These are phyloP conservation scores for Coleophoma eucalyptorum DNA, from an alignment of 2,329 filamentous ascomycete genomes.

Conservation along the genomic window DNA sequence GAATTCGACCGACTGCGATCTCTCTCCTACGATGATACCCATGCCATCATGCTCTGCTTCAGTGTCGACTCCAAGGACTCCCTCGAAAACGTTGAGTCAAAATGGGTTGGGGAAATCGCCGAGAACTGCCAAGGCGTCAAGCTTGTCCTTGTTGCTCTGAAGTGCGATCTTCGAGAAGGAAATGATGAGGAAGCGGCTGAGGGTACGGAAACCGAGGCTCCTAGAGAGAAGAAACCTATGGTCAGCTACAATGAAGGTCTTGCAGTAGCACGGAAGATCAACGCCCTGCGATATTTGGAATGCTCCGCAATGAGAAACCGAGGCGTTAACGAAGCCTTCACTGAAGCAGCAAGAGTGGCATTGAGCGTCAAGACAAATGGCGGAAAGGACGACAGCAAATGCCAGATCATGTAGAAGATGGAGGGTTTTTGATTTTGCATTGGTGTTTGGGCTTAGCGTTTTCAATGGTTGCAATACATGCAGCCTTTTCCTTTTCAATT, in stretches of 20 bases:
- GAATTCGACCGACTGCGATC: conserved; percentile 97
- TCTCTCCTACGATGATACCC: conserved; percentile 94
- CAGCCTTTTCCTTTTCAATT: too few relatives aligned
- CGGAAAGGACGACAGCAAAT: conserved; percentile 52
- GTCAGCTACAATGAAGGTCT: conserved; percentile 91
- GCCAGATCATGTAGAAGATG: conserved; percentile 50
- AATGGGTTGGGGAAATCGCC: conserved; percentile 97
- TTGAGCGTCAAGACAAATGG: conserved; percentile 67
- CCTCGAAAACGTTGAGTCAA: conserved; percentile 96
- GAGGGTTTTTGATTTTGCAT: conserved; percentile 8
- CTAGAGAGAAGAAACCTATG: conserved; percentile 61
- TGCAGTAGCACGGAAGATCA: conserved; percentile 86
- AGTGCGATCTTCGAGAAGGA: conserved; percentile 88
- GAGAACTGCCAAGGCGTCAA: conserved; percentile 97
- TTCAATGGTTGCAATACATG: too few relatives aligned
- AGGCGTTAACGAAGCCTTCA: conserved; percentile 97
- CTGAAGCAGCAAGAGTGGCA: conserved; percentile 92
- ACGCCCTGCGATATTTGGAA: conserved; percentile 91
- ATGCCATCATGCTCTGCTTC: conserved; percentile 98
- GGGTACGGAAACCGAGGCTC: conserved; percentile 34
- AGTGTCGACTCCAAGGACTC: conserved; percentile 95
- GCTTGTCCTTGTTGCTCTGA: conserved; percentile 90
- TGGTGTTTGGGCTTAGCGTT: conserved; percentile 1
- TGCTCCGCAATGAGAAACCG: conserved; percentile 98
- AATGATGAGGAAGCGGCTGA: conserved; percentile 55